Conservation (phyloP, 2,329 filamentous ascomycete species). For the Hypoxylon sp. region DNA sequence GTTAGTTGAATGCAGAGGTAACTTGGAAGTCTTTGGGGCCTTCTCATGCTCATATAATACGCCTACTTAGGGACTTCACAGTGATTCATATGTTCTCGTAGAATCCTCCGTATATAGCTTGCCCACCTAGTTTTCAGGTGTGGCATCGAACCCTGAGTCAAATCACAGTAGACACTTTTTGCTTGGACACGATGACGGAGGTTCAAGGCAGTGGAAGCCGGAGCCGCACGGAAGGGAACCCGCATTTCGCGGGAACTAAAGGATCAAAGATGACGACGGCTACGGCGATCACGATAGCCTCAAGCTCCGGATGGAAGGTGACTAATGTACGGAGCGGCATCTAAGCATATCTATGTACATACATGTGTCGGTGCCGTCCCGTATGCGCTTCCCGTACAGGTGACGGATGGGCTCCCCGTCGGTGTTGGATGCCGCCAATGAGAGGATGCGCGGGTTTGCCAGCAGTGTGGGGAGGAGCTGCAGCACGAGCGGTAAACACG, state of each 20-base stretch:
- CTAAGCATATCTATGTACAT: neutral
- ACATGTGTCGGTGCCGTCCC: constrained; percentile 1
- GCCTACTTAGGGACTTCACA: neutral
- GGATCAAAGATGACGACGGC: neutral
- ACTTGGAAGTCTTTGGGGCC: neutral
- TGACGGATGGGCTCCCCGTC: too few relatives aligned
- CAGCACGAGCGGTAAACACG: too few relatives aligned
- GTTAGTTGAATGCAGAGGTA: neutral
- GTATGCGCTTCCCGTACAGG: too few relatives aligned
- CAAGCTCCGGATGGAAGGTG: constrained; percentile 3
- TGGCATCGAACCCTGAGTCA: neutral
- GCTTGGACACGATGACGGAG: neutral
- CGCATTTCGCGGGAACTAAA: neutral
- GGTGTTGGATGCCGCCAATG: constrained; percentile 2
- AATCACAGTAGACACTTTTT: neutral
- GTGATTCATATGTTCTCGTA: neutral
- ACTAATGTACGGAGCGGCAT: neutral
- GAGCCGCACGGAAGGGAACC: neutral
- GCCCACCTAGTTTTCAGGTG: neutral
- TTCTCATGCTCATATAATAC: neutral
- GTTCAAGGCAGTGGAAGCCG: neutral
- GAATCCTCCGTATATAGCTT: neutral
- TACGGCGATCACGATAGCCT: constrained; percentile 26
- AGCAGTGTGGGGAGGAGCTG: too few relatives aligned
- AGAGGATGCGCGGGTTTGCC: neutral